Base-by-base conservation (phyloP, 768 basidiomycete species). In the Rhizopogon vesiculosus region DNA sequence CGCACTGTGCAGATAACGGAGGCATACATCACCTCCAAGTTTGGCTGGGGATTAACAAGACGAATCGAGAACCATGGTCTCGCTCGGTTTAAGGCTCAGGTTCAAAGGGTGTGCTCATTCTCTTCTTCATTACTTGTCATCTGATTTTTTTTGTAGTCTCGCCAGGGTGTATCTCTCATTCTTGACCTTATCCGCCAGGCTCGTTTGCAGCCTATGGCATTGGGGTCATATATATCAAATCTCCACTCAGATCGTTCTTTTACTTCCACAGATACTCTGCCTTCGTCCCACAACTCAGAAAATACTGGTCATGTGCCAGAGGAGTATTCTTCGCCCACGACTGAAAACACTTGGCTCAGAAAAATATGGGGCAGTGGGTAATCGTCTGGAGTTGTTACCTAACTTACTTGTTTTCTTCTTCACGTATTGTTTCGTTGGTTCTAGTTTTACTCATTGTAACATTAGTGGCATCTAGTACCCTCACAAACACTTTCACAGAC, bases 11-110 rank as follows among this genome's bases (percentile, higher is more conserved):
- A 96, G 69, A 84, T 81, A 16, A 95, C 91, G 3, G 91, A 94
- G 59, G 94, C 91, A 3, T 78, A 89, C 58, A 84, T 96, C 55
- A 76, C 87, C n/a, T 96, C 93, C 50, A 82, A 86, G 45, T 89
- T 96, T 61, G 94, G 94, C 9, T 95, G 93, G 85, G 89, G 91
- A 25, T 79, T 95, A 41, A 90, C 93, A 3, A 91, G 85, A 69
- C 77, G 82, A 56, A 93, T 96, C 45, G 94, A 97, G 71, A 89
- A 75, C 54, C 91, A 92, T 62, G 94, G 92, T 18, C 70, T 93
- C 51, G 84, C 83, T 10, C 84, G 82, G 58, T 94, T 96, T 75
- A 92, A 94, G 69, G 82, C 86, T 16, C 91, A 97, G 65, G 76
- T 95, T 49, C 91, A 95, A 70, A 80, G 84, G 63, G 94, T 88